Percentiles rank a stretch among this genome's conserved stretches.
Conservation (phyloP, 768 basidiomycete genomes). For the Phaeotremella fagi region DNA sequence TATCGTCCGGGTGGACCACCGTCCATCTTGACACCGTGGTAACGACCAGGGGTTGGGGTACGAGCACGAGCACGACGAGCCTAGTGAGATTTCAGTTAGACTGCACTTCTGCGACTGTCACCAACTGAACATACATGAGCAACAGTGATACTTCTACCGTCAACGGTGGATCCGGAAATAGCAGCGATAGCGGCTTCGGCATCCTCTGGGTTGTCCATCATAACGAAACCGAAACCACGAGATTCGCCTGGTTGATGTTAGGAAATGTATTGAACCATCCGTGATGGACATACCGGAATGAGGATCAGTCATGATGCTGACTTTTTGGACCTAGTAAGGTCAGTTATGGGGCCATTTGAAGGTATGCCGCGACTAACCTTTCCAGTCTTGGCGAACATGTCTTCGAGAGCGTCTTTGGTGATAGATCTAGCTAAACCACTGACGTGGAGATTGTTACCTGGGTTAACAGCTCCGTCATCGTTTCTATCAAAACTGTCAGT, state of each 20-base stretch:
- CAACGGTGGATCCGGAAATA: constrained; percentile 73
- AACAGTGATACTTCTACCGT: constrained; percentile 82
- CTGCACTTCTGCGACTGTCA: neutral
- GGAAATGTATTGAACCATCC: no score
- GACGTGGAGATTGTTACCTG: constrained; percentile 65
- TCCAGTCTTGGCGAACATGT: constrained; percentile 81
- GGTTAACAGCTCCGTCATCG: constrained; percentile 50
- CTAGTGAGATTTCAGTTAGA: constrained; percentile 4
- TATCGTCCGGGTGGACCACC: constrained; percentile 81
- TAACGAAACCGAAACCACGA: constrained; percentile 84
- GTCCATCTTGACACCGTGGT: constrained; percentile 52
- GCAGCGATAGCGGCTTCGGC: constrained; percentile 86
- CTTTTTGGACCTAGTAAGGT: constrained; percentile 61
- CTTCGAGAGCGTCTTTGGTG: constrained; percentile 82
- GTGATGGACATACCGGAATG: constrained; percentile 59
- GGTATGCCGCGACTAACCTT: constrained; percentile 62
- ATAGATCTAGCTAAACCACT: constrained; percentile 59
- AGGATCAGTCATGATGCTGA: constrained; percentile 63
- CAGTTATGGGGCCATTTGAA: no score
- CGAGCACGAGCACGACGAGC: constrained; percentile 47
- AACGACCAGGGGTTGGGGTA: constrained; percentile 79
- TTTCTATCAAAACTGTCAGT: constrained; percentile 8
- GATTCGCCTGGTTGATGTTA: constrained; percentile 55
- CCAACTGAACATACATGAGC: constrained; percentile 55
- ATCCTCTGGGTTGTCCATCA: constrained; percentile 75